These are phyloP conservation scores for Puccinia hordei DNA, from an alignment of 1,284 basidiomycete species.

Conservation along the genomic window DNA sequence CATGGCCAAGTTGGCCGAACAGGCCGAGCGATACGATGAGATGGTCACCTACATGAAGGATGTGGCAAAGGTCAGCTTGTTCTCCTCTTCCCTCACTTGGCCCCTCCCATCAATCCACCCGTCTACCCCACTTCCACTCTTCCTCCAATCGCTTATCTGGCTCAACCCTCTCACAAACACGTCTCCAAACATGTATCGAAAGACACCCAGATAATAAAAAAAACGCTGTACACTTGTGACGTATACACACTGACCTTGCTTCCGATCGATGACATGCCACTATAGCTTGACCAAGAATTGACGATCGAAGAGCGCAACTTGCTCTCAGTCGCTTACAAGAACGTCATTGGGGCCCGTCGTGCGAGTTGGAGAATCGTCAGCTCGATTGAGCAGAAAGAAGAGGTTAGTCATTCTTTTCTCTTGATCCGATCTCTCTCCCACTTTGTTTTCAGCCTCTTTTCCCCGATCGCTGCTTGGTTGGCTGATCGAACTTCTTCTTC, in stretches of 20 bases:
- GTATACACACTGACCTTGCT: background rate
- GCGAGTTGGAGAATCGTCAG: slow-evolving; percentile 64
- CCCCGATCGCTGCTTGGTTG: background rate
- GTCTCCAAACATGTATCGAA: slow-evolving; percentile 1
- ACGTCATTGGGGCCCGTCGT: slow-evolving; percentile 62
- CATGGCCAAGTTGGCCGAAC: slow-evolving; percentile 82
- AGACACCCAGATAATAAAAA: background rate
- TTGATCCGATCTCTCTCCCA: slow-evolving; percentile 12
- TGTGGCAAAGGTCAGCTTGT: slow-evolving; percentile 66
- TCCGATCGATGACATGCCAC: background rate
- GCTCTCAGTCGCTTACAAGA: slow-evolving; percentile 64
- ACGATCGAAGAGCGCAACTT: slow-evolving; percentile 63
- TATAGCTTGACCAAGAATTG: slow-evolving; percentile 59
- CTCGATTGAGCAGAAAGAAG: slow-evolving; percentile 64
- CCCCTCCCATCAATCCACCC: no score
- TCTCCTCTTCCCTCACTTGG: background rate
- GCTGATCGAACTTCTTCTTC: background rate
- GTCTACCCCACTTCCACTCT: background rate
- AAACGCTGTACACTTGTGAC: background rate
- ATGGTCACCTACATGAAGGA: slow-evolving; percentile 99
- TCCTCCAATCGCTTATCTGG: background rate
- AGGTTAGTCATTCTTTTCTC: slow-evolving; percentile 53
- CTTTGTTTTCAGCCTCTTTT: no score
- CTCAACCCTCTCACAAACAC: background rate
- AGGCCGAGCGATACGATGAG: slow-evolving; percentile 88